Evolutionary conservation across 164 flowering plant genomes (phyloP).

Genomic region (Stephania japonica): DNA sequence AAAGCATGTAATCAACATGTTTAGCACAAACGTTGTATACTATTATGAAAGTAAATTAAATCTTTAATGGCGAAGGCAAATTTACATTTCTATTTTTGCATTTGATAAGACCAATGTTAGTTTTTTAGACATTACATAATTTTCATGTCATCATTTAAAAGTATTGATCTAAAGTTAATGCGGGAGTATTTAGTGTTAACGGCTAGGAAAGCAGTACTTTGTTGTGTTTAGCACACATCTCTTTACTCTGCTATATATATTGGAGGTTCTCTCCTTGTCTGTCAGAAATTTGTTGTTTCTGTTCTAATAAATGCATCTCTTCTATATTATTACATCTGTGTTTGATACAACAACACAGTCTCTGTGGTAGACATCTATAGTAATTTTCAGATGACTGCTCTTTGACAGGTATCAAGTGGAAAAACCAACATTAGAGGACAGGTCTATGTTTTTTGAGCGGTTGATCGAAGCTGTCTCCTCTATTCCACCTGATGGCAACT

Average conservation of each 20-base stretch:
- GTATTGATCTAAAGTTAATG: too few species aligned
- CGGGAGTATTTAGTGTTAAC: too few species aligned
- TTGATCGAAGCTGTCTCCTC: constrained; percentile 79
- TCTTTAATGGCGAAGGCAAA: too few species aligned
- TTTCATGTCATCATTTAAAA: too few species aligned
- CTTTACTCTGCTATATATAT: not conserved
- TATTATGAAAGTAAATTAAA: too few species aligned
- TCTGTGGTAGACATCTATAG: not conserved
- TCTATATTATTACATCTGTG: not conserved
- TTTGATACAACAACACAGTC: not conserved
- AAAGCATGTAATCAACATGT: too few species aligned
- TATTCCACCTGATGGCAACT: constrained; percentile 36
- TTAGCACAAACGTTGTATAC: too few species aligned
- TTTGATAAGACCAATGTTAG: too few species aligned
- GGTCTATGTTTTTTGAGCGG: constrained; percentile 62
- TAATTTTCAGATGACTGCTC: not conserved
- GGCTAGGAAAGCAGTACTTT: not conserved
- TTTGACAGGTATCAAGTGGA: constrained; percentile 58
- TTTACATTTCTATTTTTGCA: too few species aligned
- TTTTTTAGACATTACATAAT: too few species aligned
- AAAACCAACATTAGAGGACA: constrained; percentile 61
- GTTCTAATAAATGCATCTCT: not conserved
- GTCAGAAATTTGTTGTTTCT: not conserved
- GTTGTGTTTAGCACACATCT: not conserved
- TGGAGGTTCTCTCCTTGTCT: not conserved